Evolutionary conservation across 495 filamentous ascomycete species (phyloP).

Genomic region (Penicillium waksmanii): DNA sequence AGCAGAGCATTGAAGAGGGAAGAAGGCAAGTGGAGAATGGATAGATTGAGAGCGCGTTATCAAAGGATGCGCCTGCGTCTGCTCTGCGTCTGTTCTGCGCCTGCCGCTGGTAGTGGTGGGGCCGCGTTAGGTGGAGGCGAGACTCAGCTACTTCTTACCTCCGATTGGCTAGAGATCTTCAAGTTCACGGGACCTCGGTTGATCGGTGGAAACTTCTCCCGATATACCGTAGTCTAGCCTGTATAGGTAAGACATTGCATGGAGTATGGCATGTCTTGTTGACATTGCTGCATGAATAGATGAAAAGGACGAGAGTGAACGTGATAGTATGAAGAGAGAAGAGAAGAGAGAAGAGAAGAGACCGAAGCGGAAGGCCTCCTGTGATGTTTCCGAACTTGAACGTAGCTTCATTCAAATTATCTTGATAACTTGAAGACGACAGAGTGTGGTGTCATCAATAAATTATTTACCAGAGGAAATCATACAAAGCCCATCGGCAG

Average conservation of each 20-base stretch:
- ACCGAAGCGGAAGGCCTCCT: too few relatives aligned
- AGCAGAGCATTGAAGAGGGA: not conserved
- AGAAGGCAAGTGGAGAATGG: not conserved
- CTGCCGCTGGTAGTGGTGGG: not conserved
- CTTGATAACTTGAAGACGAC: too few relatives aligned
- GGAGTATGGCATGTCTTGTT: not conserved
- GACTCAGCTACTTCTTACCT: not conserved
- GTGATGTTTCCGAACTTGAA: too few relatives aligned
- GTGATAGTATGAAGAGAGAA: too few relatives aligned
- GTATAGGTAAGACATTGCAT: not conserved
- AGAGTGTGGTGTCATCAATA: too few relatives aligned
- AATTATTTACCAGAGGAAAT: too few relatives aligned
- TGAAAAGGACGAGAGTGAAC: too few relatives aligned
- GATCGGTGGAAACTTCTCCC: not conserved
- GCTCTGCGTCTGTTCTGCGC: not conserved
- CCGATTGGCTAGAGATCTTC: not conserved
- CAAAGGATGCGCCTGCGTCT: not conserved
- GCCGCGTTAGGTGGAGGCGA: not conserved
- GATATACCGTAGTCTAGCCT: not conserved
- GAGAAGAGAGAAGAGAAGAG: too few relatives aligned
- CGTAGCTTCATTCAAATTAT: too few relatives aligned
- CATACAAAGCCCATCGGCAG: too few relatives aligned
- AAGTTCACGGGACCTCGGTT: not conserved
- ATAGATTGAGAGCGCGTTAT: not conserved
- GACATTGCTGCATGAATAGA: too few relatives aligned